Conservation (phyloP, 371 early-diverging fungal species). For the Synchytrium microbalum region DNA sequence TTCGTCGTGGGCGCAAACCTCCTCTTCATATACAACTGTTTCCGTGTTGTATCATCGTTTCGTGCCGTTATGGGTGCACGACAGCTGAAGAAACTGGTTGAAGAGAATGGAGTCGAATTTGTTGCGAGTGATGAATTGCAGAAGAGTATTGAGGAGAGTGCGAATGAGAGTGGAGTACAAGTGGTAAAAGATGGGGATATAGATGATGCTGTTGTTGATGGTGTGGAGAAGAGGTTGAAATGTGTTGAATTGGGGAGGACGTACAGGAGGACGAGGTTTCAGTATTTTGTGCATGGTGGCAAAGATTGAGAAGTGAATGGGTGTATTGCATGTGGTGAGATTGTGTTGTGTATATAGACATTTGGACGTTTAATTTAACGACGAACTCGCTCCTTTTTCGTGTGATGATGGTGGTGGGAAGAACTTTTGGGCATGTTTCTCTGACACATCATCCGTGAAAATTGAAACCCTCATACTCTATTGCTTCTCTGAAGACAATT, state of each 20-base stretch:
- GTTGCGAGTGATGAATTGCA: conserved; percentile 23
- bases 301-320: conserved; percentile 6
- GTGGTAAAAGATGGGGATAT: conserved; percentile 20
- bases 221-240: conserved; percentile 24
- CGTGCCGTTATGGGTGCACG: conserved; percentile 20
- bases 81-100: conserved; percentile 23
- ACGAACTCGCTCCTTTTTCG: no score
- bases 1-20: conserved; percentile 24
- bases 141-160: conserved; percentile 12
- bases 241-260: conserved; percentile 26
- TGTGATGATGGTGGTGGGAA: no score
- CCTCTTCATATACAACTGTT: conserved; percentile 34
- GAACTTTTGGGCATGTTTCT: no score
- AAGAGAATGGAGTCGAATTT: conserved; percentile 22
- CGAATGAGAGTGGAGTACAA: conserved; percentile 9
- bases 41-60: conserved; percentile 29
- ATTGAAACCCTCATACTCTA: no score
- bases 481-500: no score
- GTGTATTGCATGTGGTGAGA: no score
- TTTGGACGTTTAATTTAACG: no score
- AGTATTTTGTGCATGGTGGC: conserved; percentile 21
- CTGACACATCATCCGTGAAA: no score
- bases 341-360: no score
- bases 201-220: conserved; percentile 32
- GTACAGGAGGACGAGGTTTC: conserved; percentile 27